These are phyloP conservation scores for Rutstroemia sp. DNA, from an alignment of 2,329 filamentous ascomycete genomes.

Conservation along the genomic window DNA sequence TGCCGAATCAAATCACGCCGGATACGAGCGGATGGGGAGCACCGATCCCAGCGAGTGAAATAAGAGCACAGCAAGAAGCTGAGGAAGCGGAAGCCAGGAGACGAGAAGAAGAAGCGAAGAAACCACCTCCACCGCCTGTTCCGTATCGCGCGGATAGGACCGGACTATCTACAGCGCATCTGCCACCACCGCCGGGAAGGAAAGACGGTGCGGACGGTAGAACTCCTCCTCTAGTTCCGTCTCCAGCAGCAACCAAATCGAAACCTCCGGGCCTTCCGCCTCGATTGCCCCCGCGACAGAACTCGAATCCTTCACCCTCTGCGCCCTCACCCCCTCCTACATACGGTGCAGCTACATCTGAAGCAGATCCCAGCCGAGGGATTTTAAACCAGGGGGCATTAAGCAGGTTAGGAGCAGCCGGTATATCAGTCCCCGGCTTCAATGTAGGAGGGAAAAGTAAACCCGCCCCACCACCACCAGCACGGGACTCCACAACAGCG, in stretches of 20 bases:
- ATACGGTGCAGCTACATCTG: slow-evolving; percentile 13
- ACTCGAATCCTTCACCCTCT: slow-evolving; percentile 28
- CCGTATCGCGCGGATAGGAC: slow-evolving; percentile 55
- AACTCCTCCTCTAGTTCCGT: slow-evolving; percentile 16
- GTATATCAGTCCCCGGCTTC: slow-evolving; percentile 58
- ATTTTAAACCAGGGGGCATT: slow-evolving; percentile 39
- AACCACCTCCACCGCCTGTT: slow-evolving; percentile 39
- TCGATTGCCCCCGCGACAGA: slow-evolving; percentile 45
- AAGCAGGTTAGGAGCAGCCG: slow-evolving; percentile 51
- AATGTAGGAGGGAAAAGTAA: slow-evolving; percentile 44
- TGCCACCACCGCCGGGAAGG: slow-evolving; percentile 52
- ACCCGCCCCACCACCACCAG: slow-evolving; percentile 24
- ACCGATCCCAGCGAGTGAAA: slow-evolving; percentile 34
- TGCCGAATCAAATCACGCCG: slow-evolving; percentile 25
- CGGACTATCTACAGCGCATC: slow-evolving; percentile 48
- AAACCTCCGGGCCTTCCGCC: slow-evolving; percentile 44
- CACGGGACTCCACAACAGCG: neutral
- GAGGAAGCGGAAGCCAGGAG: slow-evolving; percentile 22
- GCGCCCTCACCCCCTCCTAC: slow-evolving; percentile 37
- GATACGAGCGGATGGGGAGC: slow-evolving; percentile 36
- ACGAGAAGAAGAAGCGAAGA: slow-evolving; percentile 24
- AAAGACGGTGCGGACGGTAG: slow-evolving; percentile 28
- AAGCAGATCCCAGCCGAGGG: slow-evolving; percentile 27
- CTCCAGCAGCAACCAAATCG: slow-evolving; percentile 16
- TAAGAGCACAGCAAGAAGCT: slow-evolving; percentile 28